Evolutionary conservation across 2,329 filamentous ascomycete species (phyloP), one percentile per base, ranked within the genome.

Genomic region (Fusarium stilboides): DNA sequence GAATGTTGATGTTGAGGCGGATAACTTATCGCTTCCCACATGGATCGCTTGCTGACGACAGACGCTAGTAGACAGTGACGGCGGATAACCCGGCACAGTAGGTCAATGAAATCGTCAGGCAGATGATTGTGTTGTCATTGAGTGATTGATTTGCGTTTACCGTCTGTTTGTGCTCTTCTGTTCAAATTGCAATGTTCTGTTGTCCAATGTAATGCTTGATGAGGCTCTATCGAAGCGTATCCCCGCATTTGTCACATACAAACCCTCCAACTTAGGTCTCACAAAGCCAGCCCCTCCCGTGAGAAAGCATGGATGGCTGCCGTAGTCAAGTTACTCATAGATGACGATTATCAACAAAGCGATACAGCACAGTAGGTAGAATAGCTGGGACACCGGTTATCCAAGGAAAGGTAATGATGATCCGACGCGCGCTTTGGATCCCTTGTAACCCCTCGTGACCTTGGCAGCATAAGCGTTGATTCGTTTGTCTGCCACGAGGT

Each of bases 371-470:
- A 28, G 57, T 57, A 14, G 9, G 14, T 33, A 36, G 7, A 36
- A 14, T 17, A 36, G 14, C 34, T 36, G 34, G 34, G 15, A 36
- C 15, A 36, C 34, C 20, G 37, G 33, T n/a, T 28, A 22, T 43
- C 34, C 42, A 46, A 64, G 59, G 44, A 65, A 24, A 55, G 28
- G 44, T 28, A 33, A 58, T 61, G 66, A 56, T 69, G 66, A 70
- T 69, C 51, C 62, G 62, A 54, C 57, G 39, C 39, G 51, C 60
- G 61, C 33, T 36, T 61, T 49, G 65, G 50, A 54, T 56, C 47
- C 42, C 66, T 44, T 54, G 65, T 43, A 53, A 47, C 45, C 37
- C 62, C 66, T 67, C 66, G 66, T 69, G 66, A 69, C 62, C 56
- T 54, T 58, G 56, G 40, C 52, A 63, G 36, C 34, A 61, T 60